Percentiles rank a stretch among this genome's conserved stretches.
phyloP scores from a whole-genome alignment of 2,329 filamentous ascomycete species.

The Aspergillus sp. region DNA sequence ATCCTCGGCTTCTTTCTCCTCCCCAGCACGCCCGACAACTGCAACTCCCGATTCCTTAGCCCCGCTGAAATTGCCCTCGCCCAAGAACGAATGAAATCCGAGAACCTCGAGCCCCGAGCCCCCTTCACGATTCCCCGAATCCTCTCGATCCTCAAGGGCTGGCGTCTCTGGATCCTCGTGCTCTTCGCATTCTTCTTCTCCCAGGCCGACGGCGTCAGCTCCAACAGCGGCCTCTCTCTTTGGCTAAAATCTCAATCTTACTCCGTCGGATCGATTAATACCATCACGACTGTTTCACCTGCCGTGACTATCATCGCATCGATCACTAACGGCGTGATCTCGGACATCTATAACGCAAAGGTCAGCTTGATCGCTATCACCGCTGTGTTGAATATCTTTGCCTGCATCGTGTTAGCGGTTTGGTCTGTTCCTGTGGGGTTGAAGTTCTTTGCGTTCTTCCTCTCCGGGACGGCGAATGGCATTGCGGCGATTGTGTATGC shows the following conservation, averaged over 20 bases:
- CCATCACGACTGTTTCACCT: not conserved
- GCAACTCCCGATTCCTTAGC: constrained; percentile 8
- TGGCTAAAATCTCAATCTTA: constrained; percentile 7
- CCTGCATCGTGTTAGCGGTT: not conserved
- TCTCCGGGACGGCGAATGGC: constrained; percentile 21
- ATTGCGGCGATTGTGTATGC: constrained; percentile 25
- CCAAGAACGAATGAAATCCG: constrained; percentile 21
- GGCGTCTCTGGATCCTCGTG: constrained; percentile 2
- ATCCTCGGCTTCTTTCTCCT: constrained; percentile 20
- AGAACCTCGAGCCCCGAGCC: constrained; percentile 18
- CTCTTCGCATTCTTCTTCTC: constrained; percentile 21
- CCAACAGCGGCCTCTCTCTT: constrained; percentile 18
- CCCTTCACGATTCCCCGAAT: constrained; percentile 17
- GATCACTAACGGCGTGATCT: constrained; percentile 1
- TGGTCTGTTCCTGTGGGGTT: constrained; percentile 1
- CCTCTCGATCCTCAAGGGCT: constrained; percentile 13
- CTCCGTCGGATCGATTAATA: constrained; percentile 12
- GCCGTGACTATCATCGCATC: constrained; percentile 2
- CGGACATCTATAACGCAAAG: constrained; percentile 2
- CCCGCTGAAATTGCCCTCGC: constrained; percentile 18
- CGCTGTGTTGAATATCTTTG: not conserved
- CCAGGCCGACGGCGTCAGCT: constrained; percentile 21
- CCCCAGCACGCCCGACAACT: constrained; percentile 23
- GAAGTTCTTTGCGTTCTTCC: constrained; percentile 5
- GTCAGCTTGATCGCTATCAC: not conserved